A percentile compares a stretch with the other conserved stretches of the same genome.
These are phyloP conservation scores for Paecilomyces variotii DNA, from an alignment of 2,329 filamentous ascomycete genomes.

Conservation along the genomic window DNA sequence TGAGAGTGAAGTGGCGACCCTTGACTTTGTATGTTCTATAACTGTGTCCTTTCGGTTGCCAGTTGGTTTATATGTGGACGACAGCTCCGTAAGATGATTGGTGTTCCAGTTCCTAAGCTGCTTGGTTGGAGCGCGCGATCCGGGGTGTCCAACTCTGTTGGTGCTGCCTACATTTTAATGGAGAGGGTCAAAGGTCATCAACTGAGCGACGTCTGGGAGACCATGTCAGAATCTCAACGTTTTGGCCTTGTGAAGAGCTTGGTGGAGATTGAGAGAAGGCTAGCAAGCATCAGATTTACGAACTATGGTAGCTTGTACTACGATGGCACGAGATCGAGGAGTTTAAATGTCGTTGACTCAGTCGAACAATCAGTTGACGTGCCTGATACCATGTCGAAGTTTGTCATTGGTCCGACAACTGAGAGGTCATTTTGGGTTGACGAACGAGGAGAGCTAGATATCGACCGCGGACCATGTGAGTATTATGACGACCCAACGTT, in stretches of 20 bases:
- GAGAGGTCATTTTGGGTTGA: conserved; percentile 16
- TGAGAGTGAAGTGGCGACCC: conserved; percentile 16
- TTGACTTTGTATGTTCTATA: conserved; percentile 12
- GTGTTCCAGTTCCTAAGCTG: conserved; percentile 12
- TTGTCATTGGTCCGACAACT: conserved; percentile 11
- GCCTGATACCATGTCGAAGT: conserved; percentile 3
- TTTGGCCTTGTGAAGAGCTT: conserved; percentile 12
- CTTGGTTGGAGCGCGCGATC: conserved; percentile 9
- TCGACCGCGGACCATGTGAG: conserved; percentile 19
- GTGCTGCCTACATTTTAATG: conserved; percentile 16
- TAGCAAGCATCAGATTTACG: conserved; percentile 5
- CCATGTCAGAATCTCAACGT: conserved; percentile 11
- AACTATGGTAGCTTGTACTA: conserved; percentile 14
- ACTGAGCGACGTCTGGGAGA: conserved; percentile 10
- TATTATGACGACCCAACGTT: neutral
- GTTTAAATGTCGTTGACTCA: neutral
- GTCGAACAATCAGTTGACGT: neutral
- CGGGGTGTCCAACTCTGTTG: conserved; percentile 8
- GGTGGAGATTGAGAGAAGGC: conserved; percentile 10
- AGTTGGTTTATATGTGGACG: neutral
- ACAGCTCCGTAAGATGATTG: conserved; percentile 11
- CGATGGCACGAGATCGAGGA: conserved; percentile 3
- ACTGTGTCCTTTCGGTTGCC: neutral
- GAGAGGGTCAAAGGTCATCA: conserved; percentile 11
- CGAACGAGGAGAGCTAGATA: conserved; percentile 23